Percentiles rank a stretch among this genome's conserved stretches.
Evolutionary conservation across 164 flowering plant species (phyloP).

Genomic region (Annona squamosa): DNA sequence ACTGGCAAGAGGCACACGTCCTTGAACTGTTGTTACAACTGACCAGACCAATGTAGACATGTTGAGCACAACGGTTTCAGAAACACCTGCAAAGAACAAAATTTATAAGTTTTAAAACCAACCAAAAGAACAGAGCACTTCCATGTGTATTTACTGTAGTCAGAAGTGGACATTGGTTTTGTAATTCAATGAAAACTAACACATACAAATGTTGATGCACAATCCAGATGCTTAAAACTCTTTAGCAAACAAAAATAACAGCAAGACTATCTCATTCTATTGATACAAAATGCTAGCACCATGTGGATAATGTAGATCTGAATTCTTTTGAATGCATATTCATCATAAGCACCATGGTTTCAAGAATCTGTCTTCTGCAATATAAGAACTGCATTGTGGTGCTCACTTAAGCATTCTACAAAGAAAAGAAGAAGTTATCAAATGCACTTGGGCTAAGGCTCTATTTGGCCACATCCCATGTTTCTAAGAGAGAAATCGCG

Average conservation of each 20-base stretch:
- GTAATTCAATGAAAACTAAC: background rate
- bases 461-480: no score
- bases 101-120: background rate
- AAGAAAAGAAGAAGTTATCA: no score
- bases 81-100: constrained; percentile 52
- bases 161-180: background rate
- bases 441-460: no score
- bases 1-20: constrained; percentile 94
- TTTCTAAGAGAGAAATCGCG: no score
- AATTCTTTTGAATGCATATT: background rate
- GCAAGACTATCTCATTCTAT: no score
- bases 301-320: background rate
- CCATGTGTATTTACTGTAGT: background rate
- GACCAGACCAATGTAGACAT: constrained; percentile 97
- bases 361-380: no score
- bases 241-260: no score
- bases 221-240: background rate
- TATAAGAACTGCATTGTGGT: no score
- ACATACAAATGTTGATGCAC: background rate
- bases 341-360: background rate
- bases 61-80: constrained; percentile 87
- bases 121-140: background rate
- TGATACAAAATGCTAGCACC: background rate
- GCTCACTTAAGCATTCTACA: no score
- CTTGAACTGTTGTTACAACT: constrained; percentile 76